phyloP scores from a whole-genome alignment of 2,329 filamentous ascomycete genomes.

The Amesomyces nigricolor region DNA sequence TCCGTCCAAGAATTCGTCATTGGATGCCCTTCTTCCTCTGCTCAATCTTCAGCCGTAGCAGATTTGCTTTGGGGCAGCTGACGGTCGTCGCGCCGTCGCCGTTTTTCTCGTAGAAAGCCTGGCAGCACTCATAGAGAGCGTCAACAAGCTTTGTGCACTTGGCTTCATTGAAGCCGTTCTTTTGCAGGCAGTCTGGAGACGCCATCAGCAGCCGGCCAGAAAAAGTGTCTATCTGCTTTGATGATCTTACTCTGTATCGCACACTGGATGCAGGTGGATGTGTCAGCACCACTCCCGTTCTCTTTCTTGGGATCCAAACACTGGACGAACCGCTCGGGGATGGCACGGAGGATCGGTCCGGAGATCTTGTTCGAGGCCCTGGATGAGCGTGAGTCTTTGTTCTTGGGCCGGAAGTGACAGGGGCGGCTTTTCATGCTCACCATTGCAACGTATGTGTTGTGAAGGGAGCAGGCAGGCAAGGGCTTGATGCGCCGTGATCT shows the following conservation, averaged over 20 bases:
- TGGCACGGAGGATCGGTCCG: constrained; percentile 76
- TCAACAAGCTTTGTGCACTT: constrained; percentile 75
- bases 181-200: constrained; percentile 70
- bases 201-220: not conserved
- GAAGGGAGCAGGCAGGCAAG: too few species aligned
- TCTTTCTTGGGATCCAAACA: not conserved
- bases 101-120: constrained; percentile 74
- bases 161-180: constrained; percentile 77
- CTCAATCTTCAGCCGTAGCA: constrained; percentile 80
- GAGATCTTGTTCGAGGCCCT: constrained; percentile 61
- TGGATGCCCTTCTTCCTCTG: constrained; percentile 46
- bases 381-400: constrained; percentile 14
- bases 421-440: not conserved
- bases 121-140: constrained; percentile 89
- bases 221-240: not conserved
- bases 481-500: too few species aligned
- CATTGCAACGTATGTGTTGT: not conserved
- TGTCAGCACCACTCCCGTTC: not conserved
- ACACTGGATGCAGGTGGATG: constrained; percentile 49
- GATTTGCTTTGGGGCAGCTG: constrained; percentile 77
- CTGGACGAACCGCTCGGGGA: constrained; percentile 64
- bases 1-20: not conserved
- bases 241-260: constrained; percentile 73
- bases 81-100: constrained; percentile 71
- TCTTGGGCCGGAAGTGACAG: too few species aligned